Evolutionary conservation across 176 grass and related monocot species (phyloP), one percentile per base, ranked within the genome.

Genomic region (Avena atlantica): DNA sequence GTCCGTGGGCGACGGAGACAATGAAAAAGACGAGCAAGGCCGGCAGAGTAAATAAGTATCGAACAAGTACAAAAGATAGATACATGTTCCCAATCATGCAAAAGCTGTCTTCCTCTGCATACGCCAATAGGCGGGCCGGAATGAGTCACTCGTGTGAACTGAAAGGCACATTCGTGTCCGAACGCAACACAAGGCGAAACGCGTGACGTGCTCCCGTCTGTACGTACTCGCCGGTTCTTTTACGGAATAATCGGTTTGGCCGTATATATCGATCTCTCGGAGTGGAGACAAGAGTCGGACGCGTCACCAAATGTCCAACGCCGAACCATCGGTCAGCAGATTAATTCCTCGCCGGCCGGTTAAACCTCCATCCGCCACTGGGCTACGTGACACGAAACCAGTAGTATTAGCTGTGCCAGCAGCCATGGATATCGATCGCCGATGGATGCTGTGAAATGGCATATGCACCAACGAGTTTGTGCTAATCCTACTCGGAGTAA

Each of bases 351-450:
- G 0, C 60, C 42, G 36, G 2, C n/a, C 51, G 34, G 2, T n/a
- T 52, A 86, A 82, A 29, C 27, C 78, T 60, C n/a, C 5, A 8
- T 57, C 51, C 1, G 44, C 10, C 71, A 9, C 25, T 8, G 2
- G 62, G 31, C 78, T 90, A 90, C 52, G 11, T 61, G 79, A 86
- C 88, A 86, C 84, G 80, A 68, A n/a, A 17, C 29, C 29, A 31
- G 29, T 31, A 31, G 29, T 31, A 31, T 2, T 31, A 31, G 29
- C 29, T 31, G 29, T 31, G 29, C 29, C 29, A 31, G 29, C 29
- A 2, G 29, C 29, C 29, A 31, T 31, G 29, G 29, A 31, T 31
- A 31, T 31, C 29, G 29, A 31, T 31, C 29, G 29, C 29, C 29
- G 29, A 31, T 31, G 29, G 29, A 31, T 31, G 29, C 29, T 31